A percentile compares a stretch with the other conserved stretches of the same genome.
Evolutionary conservation across 768 basidiomycete species (phyloP).

Genomic region (Kwoniella sp.): DNA sequence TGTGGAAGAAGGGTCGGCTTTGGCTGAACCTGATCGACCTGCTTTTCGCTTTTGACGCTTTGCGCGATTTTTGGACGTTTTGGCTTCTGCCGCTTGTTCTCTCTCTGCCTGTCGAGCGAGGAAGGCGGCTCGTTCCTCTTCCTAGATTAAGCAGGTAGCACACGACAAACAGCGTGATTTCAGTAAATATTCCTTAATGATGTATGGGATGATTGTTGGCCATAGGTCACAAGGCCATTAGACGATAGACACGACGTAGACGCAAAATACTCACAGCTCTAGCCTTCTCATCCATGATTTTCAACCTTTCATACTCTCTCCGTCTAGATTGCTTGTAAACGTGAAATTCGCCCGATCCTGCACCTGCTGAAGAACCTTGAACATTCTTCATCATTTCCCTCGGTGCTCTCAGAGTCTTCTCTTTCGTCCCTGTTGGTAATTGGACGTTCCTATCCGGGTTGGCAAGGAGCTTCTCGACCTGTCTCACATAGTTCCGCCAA

Average conservation of each 20-base stretch:
- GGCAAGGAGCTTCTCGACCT: constrained; percentile 85
- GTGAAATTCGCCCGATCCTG: constrained; percentile 96
- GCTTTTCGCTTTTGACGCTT: constrained; percentile 91
- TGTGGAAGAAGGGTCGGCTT: not conserved
- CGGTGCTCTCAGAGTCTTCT: constrained; percentile 64
- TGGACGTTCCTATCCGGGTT: constrained; percentile 81
- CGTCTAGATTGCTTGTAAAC: constrained; percentile 94
- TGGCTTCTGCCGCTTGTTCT: constrained; percentile 73
- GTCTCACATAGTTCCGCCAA: no score
- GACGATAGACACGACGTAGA: no score
- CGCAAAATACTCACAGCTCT: constrained; percentile 64
- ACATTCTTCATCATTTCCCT: constrained; percentile 95
- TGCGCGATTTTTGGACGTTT: constrained; percentile 92
- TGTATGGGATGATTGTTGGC: no score
- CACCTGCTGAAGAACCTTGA: constrained; percentile 94
- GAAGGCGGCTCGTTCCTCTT: constrained; percentile 71
- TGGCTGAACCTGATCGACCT: constrained; percentile 59
- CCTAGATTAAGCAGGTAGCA: no score
- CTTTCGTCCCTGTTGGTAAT: constrained; percentile 77
- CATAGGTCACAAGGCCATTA: no score
- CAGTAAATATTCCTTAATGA: no score
- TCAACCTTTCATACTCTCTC: constrained; percentile 91
- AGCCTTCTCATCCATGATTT: constrained; percentile 79
- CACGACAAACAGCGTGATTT: no score
- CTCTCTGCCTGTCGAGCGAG: constrained; percentile 71